Evolutionary conservation across 1,139 yeast species (phyloP).

Genomic region (Suhomyces atakaporum): DNA sequence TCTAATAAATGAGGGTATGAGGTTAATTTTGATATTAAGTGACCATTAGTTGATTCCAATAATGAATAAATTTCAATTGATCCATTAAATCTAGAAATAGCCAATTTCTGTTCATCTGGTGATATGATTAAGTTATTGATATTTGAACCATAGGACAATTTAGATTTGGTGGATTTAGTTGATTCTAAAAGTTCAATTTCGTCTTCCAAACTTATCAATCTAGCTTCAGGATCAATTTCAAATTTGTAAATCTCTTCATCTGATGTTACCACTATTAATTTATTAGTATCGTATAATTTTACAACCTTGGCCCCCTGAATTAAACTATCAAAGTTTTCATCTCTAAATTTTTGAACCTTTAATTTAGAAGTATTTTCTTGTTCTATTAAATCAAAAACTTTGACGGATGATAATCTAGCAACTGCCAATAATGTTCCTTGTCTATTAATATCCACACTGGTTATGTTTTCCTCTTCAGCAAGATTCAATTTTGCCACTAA

Average conservation of each 20-base stretch:
- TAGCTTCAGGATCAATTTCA: conserved; percentile 32
- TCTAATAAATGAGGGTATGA: conserved; percentile 63
- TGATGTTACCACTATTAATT: conserved; percentile 59
- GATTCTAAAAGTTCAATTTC: conserved; percentile 42
- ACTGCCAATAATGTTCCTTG: conserved; percentile 71
- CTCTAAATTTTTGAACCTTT: conserved; percentile 54
- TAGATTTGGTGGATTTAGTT: conserved; percentile 17
- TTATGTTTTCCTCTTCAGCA: conserved; percentile 79
- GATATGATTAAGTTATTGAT: conserved; percentile 56
- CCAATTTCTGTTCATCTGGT: conserved; percentile 45
- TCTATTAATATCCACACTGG: conserved; percentile 66
- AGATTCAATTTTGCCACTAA: conserved; percentile 67
- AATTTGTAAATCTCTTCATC: conserved; percentile 64
- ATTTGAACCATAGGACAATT: conserved; percentile 40
- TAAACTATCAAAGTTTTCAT: conserved; percentile 45
- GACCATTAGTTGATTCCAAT: conserved; percentile 14
- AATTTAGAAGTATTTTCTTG: conserved; percentile 34
- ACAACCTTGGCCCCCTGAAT: conserved; percentile 60
- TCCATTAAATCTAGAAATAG: conserved; percentile 66
- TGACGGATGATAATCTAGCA: conserved; percentile 67
- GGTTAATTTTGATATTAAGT: conserved; percentile 52
- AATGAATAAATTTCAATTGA: conserved; percentile 55
- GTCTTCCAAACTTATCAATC: conserved; percentile 35
- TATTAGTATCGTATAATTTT: conserved; percentile 42
- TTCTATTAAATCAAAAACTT: conserved; percentile 56